Evolutionary conservation across 2,329 filamentous ascomycete species (phyloP).

Genomic region (Coniochaeta ligniaria): DNA sequence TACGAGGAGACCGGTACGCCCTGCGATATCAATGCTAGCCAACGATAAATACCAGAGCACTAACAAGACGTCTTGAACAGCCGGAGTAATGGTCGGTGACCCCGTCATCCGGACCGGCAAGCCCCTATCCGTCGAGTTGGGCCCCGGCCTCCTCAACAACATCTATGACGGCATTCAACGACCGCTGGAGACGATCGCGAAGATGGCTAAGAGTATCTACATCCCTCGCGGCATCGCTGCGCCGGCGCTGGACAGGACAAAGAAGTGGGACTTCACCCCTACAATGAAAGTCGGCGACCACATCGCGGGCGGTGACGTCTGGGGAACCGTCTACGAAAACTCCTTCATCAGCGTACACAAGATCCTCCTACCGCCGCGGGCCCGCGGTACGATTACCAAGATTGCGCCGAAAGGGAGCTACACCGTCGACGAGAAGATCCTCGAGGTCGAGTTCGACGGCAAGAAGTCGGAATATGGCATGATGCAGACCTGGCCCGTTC

Average conservation of each 20-base stretch:
- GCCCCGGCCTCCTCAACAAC: conserved; percentile 94
- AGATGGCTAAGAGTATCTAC: conserved; percentile 80
- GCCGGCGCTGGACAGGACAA: conserved; percentile 80
- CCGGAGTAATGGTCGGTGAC: conserved; percentile 92
- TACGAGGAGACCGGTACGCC: conserved; percentile 92
- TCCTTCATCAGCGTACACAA: conserved; percentile 89
- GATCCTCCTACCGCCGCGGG: conserved; percentile 84
- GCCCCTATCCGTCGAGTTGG: conserved; percentile 93
- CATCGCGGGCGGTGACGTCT: conserved; percentile 92
- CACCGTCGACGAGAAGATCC: conserved; percentile 86
- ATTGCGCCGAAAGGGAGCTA: conserved; percentile 87
- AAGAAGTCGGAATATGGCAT: conserved; percentile 91
- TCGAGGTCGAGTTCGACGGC: conserved; percentile 96
- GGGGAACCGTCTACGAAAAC: conserved; percentile 93
- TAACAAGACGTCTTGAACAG: conserved; percentile 33
- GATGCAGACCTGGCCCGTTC: conserved; percentile 99
- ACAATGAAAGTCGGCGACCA: conserved; percentile 91
- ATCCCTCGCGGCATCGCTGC: conserved; percentile 90
- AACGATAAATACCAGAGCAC: conserved; percentile 1
- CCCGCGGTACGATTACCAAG: conserved; percentile 83
- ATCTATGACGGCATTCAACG: conserved; percentile 99
- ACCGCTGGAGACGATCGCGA: conserved; percentile 78
- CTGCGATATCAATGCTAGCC: conserved; percentile 2
- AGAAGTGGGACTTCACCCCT: conserved; percentile 95
- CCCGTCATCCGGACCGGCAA: conserved; percentile 87